Percentiles rank a stretch among this genome's conserved stretches.
Conservation (phyloP, 495 filamentous ascomycete species). For the Aspergillus sparsus region DNA sequence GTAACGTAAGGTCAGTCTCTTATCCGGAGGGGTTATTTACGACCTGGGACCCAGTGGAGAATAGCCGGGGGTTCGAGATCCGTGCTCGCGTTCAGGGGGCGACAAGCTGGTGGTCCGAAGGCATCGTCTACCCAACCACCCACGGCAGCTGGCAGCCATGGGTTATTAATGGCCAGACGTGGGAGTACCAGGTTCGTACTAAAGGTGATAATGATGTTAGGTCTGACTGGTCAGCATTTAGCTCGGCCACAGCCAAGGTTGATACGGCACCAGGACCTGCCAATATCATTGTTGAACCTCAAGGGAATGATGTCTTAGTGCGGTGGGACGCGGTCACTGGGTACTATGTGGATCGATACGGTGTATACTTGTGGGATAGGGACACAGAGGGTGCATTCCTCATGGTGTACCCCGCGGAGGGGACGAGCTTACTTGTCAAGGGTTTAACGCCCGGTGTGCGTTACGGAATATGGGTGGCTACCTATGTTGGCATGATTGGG, state of each 20-base stretch:
- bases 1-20: not conserved
- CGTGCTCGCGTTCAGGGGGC: not conserved
- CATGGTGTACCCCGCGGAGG: too few species aligned
- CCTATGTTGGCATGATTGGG: too few species aligned
- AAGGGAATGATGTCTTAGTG: not conserved
- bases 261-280: not conserved
- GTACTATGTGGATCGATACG: not conserved
- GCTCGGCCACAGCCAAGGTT: not conserved
- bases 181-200: not conserved
- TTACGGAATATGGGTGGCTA: too few species aligned
- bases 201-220: not conserved
- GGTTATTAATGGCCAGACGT: not conserved
- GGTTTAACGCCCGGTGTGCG: too few species aligned
- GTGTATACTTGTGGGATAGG: too few species aligned
- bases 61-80: not conserved
- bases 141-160: not conserved
- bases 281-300: not conserved
- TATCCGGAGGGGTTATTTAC: not conserved
- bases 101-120: not conserved
- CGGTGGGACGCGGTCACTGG: not conserved
- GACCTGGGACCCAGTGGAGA: constrained; percentile 8
- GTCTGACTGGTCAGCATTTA: not conserved
- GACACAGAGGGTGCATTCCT: too few species aligned
- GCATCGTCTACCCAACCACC: not conserved
- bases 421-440: too few species aligned